phyloP scores from a whole-genome alignment of 1,284 basidiomycete species.

The Agroathelia rolfsii region DNA sequence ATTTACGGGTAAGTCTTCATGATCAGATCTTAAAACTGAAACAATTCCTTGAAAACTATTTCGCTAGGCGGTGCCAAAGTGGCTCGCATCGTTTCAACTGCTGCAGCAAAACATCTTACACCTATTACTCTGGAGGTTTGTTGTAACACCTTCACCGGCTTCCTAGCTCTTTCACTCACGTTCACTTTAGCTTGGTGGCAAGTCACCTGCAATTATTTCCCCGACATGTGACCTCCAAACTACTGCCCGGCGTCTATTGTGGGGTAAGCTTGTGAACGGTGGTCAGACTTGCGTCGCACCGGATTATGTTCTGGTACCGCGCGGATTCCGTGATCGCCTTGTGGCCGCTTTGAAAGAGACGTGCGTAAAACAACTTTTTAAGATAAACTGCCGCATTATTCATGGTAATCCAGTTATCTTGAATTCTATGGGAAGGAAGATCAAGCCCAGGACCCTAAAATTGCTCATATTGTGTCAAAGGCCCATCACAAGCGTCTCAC shows the following conservation, averaged over 20 bases:
- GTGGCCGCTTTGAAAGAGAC: conserved; percentile 51
- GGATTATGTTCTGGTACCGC: conserved; percentile 74
- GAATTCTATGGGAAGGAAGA: conserved; percentile 46
- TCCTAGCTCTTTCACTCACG: conserved; percentile 24
- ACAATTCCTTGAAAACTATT: background rate
- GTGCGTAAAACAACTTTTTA: conserved; percentile 32
- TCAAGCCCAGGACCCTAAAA: conserved; percentile 32
- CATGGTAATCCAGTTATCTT: conserved; percentile 29
- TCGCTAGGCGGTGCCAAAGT: conserved; percentile 59
- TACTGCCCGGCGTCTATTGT: conserved; percentile 58
- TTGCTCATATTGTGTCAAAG: conserved; percentile 38
- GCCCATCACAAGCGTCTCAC: conserved; percentile 56
- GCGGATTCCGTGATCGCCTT: conserved; percentile 53
- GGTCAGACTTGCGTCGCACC: conserved; percentile 72
- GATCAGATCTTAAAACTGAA: background rate
- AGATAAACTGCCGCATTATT: conserved; percentile 8
- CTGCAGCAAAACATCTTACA: conserved; percentile 81
- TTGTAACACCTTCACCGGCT: conserved; percentile 1
- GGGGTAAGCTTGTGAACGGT: conserved; percentile 72
- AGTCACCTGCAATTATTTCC: conserved; percentile 79
- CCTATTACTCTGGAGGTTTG: conserved; percentile 72
- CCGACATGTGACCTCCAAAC: conserved; percentile 50
- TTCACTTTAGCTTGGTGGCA: conserved; percentile 51
- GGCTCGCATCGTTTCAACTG: conserved; percentile 68
- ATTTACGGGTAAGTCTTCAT: conserved; percentile 36